Evolutionary conservation across 192 early-diverging fungal genomes (phyloP), one percentile per base, ranked within the genome.

Genomic region (Thoreauomyces humboldtii): DNA sequence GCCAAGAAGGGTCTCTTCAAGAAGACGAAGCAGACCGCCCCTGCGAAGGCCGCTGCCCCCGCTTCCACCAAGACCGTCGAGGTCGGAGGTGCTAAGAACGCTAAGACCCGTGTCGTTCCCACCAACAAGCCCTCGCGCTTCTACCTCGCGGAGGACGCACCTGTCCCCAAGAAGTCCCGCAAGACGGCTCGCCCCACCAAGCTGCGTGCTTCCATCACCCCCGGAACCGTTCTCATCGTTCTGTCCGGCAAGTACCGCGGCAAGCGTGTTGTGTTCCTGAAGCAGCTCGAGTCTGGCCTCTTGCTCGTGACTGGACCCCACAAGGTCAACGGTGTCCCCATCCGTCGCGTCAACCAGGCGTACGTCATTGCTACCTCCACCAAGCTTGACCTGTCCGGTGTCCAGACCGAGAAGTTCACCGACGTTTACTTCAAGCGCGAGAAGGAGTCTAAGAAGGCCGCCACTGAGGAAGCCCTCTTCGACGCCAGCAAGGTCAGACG

Each of bases 291-390:
- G 43, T 90, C 91, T 70, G 97, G 97, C 65, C 87, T 99, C 63
- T 83, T 99, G 54, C 86, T 99, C 63, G 91, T 99, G 61, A 92
- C 95, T 60, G 97, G 97, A 42, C 97, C 97, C 60, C 93, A 91
- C 89, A 92, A 92, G 86, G 75, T 96, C 82, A 99, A 99, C 89
- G 97, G 97, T 71, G 92, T 99, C 59, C 97, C 97, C 37, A 82
- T 99, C 61, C 86, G 91, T 64, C 91, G 97, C 51, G 93, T 99
- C 74, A 94, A 96, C 91, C 95, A 96, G 86, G 93, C 96, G 66
- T 99, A 96, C 82, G 97, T 93, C 70, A 90, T 98, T 77, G 96
- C 96, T 72, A 99, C 96, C 73, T 98, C 97, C 71, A 98, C 97
- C 87, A 98, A 95, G 86, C 72, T 99, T 57, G 93, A 99, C 72